These are phyloP conservation scores for Colletotrichum sp. DNA, from an alignment of 2,329 filamentous ascomycete genomes.

Conservation along the genomic window DNA sequence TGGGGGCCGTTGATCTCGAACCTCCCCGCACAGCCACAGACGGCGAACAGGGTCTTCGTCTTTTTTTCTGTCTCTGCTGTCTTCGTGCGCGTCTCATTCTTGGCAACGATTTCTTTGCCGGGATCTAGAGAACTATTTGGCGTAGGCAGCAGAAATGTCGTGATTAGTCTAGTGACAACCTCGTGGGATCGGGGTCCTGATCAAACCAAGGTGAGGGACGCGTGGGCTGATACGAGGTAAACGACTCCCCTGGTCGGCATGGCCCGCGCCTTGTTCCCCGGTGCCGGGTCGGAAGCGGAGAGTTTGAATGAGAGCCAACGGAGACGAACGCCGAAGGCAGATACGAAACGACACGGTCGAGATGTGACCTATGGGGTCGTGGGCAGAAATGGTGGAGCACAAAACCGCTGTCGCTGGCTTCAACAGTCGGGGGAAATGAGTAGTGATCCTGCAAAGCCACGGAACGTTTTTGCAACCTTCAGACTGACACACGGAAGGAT, in stretches of 20 bases:
- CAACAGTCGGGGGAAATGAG: not conserved
- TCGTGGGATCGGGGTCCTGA: not conserved
- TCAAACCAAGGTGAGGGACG: not conserved
- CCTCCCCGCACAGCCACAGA: constrained; percentile 13
- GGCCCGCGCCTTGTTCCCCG: not conserved
- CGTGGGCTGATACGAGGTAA: not conserved
- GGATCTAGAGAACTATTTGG: not conserved
- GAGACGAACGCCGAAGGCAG: not conserved
- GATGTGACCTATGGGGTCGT: not conserved
- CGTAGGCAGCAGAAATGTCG: not conserved
- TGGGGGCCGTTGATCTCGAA: not conserved
- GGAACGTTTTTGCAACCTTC: too few relatives aligned
- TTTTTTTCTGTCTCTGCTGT: not conserved
- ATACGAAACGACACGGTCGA: not conserved
- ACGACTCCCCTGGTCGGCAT: not conserved
- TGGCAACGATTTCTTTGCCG: not conserved
- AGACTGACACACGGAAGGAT: too few relatives aligned
- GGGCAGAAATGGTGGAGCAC: not conserved
- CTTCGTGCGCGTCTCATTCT: not conserved
- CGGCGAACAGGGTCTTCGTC: not conserved
- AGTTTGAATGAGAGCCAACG: not conserved
- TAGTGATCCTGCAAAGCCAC: not conserved
- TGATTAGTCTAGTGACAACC: accelerated
- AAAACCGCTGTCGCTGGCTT: not conserved
- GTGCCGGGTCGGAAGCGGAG: not conserved